Evolutionary conservation across 2,329 filamentous ascomycete species (phyloP), one percentile per base, ranked within the genome.

Genomic region (Aspergillus sp.): DNA sequence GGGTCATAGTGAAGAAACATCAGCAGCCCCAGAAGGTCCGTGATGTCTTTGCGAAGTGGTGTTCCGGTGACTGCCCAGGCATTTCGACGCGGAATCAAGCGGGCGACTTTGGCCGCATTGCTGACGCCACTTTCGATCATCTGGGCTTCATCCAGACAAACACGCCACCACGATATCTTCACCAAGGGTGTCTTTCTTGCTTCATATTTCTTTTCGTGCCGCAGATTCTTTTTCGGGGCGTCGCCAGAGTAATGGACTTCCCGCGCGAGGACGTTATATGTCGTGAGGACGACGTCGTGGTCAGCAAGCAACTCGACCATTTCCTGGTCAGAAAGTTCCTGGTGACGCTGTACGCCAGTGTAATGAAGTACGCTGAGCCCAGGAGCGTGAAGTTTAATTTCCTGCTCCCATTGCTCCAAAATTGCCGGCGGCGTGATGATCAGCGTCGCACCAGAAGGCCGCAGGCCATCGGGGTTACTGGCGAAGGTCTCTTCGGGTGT

Each of bases 1-100:
- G 91, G 91, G 54, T 91, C 81, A 63, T 88, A 91, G 16, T 82
- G 81, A 7, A 97, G 79, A 61, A 99, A 97, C 0, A 88, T 77
- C 0, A 97, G 71, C 4, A 97, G 77, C 0, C 93, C 93, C 59
- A 86, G 85, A 6, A 97, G 77, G 69, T 97, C 93, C 63, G 81
- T 77, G 29, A 93, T 81, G 56, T 91, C 82, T 59, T 91, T 89
- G 59, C 89, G 88, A 34, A 97, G 81, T 0, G 94, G 94, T 0
- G 94, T 99, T 40, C 91, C 94, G 0, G 91, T 93, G 38, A 99
- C 86, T 13, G 88, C 91, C 94, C 94, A 97, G 2, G 91, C 87
- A 71, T 96, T 92, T 58, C 89, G 74, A 23, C 94, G 83, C 42
- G 93, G 91, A 55, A 99, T 87, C 21, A 88, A 76, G 38, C 86